Conservation (phyloP, 352 stramenopile genomes). For the Phytophthora parvispora region DNA sequence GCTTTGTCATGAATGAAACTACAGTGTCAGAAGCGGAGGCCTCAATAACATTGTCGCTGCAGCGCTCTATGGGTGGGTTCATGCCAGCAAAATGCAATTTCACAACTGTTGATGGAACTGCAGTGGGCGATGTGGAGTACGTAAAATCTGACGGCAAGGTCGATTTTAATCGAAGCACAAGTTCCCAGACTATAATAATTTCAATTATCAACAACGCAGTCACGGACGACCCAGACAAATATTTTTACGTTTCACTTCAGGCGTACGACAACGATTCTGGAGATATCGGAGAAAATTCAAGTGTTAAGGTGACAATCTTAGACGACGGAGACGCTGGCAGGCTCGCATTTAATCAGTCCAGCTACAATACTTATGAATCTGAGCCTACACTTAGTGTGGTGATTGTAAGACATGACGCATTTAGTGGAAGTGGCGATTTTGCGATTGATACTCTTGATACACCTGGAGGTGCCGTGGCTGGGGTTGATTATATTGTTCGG, state of each 20-base stretch:
- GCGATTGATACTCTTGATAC: conserved; percentile 26
- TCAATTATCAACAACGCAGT: conserved; percentile 63
- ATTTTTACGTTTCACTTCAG: conserved; percentile 53
- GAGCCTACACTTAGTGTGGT: conserved; percentile 13
- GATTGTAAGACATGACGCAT: conserved; percentile 32
- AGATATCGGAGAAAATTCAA: conserved; percentile 29
- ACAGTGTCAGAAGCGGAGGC: conserved; percentile 39
- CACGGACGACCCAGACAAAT: conserved; percentile 53
- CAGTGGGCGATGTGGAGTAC: conserved; percentile 43
- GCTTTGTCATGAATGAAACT: conserved; percentile 22
- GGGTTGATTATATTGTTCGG: conserved; percentile 43
- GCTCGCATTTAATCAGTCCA: conserved; percentile 40
- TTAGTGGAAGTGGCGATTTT: conserved; percentile 37
- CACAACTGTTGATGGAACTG: conserved; percentile 45
- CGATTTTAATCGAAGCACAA: conserved; percentile 34
- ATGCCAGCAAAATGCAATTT: conserved; percentile 49
- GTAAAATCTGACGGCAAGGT: conserved; percentile 22
- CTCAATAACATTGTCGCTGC: conserved; percentile 20
- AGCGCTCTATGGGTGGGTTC: conserved; percentile 44
- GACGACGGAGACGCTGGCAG: conserved; percentile 64
- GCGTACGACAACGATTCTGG: conserved; percentile 31
- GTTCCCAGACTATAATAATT: conserved; percentile 33
- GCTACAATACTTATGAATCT: conserved; percentile 44
- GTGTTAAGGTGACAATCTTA: conserved; percentile 39
- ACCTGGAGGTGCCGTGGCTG: conserved; percentile 15